Base-by-base conservation (phyloP, 306 rosid genomes). In the Morella rubra region DNA sequence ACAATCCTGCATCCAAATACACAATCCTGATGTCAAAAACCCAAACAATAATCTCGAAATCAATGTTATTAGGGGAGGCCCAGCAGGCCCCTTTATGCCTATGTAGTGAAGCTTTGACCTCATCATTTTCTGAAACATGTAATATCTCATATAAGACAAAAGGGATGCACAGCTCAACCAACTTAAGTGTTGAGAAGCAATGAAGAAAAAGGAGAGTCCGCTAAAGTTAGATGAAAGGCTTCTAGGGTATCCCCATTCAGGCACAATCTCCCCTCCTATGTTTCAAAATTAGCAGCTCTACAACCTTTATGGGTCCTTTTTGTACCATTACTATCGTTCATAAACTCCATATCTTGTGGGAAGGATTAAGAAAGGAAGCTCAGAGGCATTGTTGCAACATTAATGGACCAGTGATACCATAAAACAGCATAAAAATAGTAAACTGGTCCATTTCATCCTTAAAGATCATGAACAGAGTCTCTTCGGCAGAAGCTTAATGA, bases 1-100 rank as follows among this genome's bases (percentile, higher is more conserved):
- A 91, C 96, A 46, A 90, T 87, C 89, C 96, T 91, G 90, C 85
- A 84, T 66, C 74, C 64, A 84, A 74, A 80, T 71, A 75, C 50
- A 84, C 55, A 84, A 44, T 53, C 2, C 9, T 24, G 44, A 74
- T 53, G 37, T 85, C 69, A 81, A 9, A 40, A 13, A 46, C 77
- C 51, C 73, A 73, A 22, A 44, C 44, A 79, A 71, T 37, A 16
- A 62, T 44, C 11, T 15, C 11, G 45, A 24, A 62, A 27, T 50
- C 16, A 56, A 6, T 37, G 72, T 37, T 52, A 45, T 46, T 0
- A 46, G 55, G 51, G 74, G 9, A 61, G 20, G 71, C 69, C 59
- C 51, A 74, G 20, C 7, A 75, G 42, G 69, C 40, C 60, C 46
- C 54, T 24, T 27, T 42, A 60, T 51, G 67, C 62, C 45, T 9